Conservation (phyloP, 352 stramenopile species). For the Pythium angustatum region DNA sequence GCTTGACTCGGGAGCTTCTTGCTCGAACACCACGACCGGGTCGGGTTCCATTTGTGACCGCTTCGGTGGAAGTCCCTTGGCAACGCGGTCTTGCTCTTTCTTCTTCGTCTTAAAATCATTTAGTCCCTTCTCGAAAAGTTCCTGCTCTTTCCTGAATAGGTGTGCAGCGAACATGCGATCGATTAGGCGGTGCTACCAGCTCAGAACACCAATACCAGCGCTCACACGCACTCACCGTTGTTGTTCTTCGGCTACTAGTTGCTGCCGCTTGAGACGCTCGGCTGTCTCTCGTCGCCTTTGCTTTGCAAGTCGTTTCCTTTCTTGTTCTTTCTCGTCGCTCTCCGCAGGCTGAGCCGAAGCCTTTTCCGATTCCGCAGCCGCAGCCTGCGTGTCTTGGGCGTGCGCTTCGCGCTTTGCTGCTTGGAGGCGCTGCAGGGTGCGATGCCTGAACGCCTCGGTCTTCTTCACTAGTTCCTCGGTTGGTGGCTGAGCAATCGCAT, state of each 20-base stretch:
- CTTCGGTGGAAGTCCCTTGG: slow-evolving; percentile 43
- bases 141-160: slow-evolving; percentile 42
- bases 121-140: slow-evolving; percentile 54
- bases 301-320: slow-evolving; percentile 41
- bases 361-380: background rate
- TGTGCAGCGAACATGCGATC: too few species aligned
- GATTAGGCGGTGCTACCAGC: too few species aligned
- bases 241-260: slow-evolving; percentile 42
- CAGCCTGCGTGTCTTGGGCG: slow-evolving; percentile 2
- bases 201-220: too few species aligned
- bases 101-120: slow-evolving; percentile 58
- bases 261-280: slow-evolving; percentile 45
- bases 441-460: slow-evolving; percentile 14
- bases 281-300: slow-evolving; percentile 53
- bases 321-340: slow-evolving; percentile 19
- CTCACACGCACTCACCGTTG: slow-evolving; percentile 38
- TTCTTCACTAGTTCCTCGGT: slow-evolving; percentile 17
- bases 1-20: background rate
- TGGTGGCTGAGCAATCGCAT: slow-evolving; percentile 1
- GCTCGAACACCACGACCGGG: background rate
- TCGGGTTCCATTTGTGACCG: background rate
- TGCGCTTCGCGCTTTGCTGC: slow-evolving; percentile 18
- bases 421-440: slow-evolving; percentile 24
- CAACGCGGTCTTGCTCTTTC: slow-evolving; percentile 57
- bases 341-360: slow-evolving; percentile 27